Evolutionary conservation across 2,329 filamentous ascomycete species (phyloP).

Genomic region (Fusarium clavum): DNA sequence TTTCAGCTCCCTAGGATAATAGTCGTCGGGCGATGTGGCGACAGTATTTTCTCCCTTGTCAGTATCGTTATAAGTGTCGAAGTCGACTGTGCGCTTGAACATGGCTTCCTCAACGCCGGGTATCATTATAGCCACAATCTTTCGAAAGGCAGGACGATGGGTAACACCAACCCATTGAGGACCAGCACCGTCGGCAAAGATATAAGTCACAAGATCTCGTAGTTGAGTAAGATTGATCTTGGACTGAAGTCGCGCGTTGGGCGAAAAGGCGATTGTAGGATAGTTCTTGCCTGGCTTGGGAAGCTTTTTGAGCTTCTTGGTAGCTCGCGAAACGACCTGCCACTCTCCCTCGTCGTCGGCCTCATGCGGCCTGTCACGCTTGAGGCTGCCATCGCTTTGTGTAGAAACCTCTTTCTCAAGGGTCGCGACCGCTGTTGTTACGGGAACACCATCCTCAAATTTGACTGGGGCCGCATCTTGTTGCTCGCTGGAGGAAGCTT

Average conservation of each 20-base stretch:
- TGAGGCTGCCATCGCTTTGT: conserved; percentile 57
- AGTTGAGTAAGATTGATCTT: conserved; percentile 72
- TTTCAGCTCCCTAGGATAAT: conserved; percentile 66
- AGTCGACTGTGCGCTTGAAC: conserved; percentile 75
- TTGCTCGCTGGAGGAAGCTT: conserved; percentile 11
- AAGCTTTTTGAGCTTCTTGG: conserved; percentile 71
- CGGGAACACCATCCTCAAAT: conserved; percentile 8
- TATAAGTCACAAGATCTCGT: conserved; percentile 73
- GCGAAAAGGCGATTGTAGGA: conserved; percentile 68
- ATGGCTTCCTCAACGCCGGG: conserved; percentile 91
- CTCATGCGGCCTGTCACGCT: conserved; percentile 63
- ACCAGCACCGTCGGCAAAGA: conserved; percentile 72
- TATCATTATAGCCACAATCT: conserved; percentile 91
- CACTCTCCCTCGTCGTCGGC: conserved; percentile 59
- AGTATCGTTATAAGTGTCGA: conserved; percentile 58
- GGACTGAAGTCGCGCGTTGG: conserved; percentile 67
- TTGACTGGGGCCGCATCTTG: conserved; percentile 23
- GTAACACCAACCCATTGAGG: conserved; percentile 74
- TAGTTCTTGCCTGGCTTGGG: conserved; percentile 68
- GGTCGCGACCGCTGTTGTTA: conserved; percentile 9
- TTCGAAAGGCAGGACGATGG: conserved; percentile 73
- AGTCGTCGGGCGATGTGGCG: conserved; percentile 67
- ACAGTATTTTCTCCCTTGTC: conserved; percentile 48
- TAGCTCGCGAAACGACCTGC: conserved; percentile 65
- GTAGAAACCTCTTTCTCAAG: conserved; percentile 32